Evolutionary conservation across 2,329 filamentous ascomycete genomes (phyloP).

Genomic region (Penicillium sp.): DNA sequence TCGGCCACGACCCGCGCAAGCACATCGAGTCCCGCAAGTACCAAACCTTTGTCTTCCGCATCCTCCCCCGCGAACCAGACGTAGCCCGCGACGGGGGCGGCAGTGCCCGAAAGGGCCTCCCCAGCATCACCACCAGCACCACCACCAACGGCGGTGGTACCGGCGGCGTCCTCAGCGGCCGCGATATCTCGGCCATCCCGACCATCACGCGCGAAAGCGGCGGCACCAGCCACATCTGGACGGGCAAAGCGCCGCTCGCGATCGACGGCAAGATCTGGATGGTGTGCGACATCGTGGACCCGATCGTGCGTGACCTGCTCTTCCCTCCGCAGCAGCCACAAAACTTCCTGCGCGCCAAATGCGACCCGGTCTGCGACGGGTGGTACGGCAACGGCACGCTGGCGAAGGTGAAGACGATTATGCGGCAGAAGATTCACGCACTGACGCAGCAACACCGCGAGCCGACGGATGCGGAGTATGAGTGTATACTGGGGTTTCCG

Average conservation of each 20-base stretch:
- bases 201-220: conserved; percentile 11
- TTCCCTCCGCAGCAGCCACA: conserved; percentile 52
- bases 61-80: conserved; percentile 43
- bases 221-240: conserved; percentile 64
- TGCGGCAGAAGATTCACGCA: conserved; percentile 78
- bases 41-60: conserved; percentile 84
- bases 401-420: conserved; percentile 78
- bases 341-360: conserved; percentile 53
- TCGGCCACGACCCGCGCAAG: conserved; percentile 78
- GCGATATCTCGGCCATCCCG: conserved; percentile 12
- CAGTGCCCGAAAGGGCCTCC: conserved; percentile 23
- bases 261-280: conserved; percentile 91
- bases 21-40: conserved; percentile 75
- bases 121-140: conserved; percentile 7
- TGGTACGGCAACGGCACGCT: conserved; percentile 82
- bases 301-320: conserved; percentile 64
- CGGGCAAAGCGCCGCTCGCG: conserved; percentile 65
- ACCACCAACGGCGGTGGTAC: conserved; percentile 11
- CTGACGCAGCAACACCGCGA: conserved; percentile 46
- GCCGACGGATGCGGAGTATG: conserved; percentile 33
- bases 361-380: conserved; percentile 63
- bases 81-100: conserved; percentile 28
- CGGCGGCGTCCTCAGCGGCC: conserved; percentile 12
- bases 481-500: conserved; percentile 35
- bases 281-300: conserved; percentile 85